A percentile compares a stretch with the other conserved stretches of the same genome.
phyloP scores from a whole-genome alignment of 768 basidiomycete genomes.

The Wakefieldia striispora region DNA sequence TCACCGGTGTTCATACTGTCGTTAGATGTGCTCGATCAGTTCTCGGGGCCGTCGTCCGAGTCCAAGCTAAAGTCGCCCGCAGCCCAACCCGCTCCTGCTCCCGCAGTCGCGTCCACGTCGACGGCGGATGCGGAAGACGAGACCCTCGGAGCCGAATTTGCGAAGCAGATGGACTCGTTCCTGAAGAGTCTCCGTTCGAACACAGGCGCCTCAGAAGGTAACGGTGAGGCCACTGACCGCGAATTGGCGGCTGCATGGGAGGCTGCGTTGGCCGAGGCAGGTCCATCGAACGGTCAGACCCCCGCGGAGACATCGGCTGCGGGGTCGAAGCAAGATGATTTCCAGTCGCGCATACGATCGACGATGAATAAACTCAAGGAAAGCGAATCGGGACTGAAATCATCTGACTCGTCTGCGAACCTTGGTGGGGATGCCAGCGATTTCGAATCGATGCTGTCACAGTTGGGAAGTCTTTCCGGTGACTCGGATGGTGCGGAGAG shows the following conservation, averaged over 20 bases:
- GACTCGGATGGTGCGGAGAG: constrained; percentile 31
- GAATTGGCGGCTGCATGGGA: constrained; percentile 67
- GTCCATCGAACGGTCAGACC: constrained; percentile 5
- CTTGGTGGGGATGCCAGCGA: constrained; percentile 42
- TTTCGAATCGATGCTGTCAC: constrained; percentile 52
- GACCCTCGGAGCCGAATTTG: constrained; percentile 41
- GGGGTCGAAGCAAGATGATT: constrained; percentile 36
- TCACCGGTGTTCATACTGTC: constrained; percentile 8
- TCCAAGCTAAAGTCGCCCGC: constrained; percentile 10
- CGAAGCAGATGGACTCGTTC: constrained; percentile 44
- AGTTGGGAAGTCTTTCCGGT: constrained; percentile 38
- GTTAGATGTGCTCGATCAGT: constrained; percentile 50
- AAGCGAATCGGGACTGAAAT: constrained; percentile 47
- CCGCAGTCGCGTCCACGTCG: constrained; percentile 18
- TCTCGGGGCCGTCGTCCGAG: constrained; percentile 24
- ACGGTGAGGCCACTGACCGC: constrained; percentile 19
- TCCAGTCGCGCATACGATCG: constrained; percentile 67
- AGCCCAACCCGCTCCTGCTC: constrained; percentile 13
- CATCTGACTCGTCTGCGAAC: constrained; percentile 12
- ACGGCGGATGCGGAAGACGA: constrained; percentile 10
- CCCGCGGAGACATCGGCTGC: constrained; percentile 3
- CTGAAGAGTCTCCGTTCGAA: constrained; percentile 24
- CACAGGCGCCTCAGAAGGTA: constrained; percentile 10
- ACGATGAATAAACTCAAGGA: constrained; percentile 74
- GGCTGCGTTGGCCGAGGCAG: constrained; percentile 58